Evolutionary conservation across 2,329 filamentous ascomycete species (phyloP).

Genomic region (Ustulina deusta): DNA sequence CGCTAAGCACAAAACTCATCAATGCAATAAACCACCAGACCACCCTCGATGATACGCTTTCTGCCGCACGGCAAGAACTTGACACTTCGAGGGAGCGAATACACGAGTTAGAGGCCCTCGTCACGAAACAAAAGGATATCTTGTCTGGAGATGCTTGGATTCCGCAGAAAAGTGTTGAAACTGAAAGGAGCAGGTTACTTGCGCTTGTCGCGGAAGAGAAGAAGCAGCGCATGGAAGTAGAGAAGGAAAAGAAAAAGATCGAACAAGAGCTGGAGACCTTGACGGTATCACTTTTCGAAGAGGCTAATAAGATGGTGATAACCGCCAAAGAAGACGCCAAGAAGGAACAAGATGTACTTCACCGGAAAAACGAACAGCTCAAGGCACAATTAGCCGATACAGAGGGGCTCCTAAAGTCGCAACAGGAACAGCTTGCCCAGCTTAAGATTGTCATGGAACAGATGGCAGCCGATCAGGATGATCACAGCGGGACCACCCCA

Average conservation of each 20-base stretch:
- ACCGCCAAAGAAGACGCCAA: constrained; percentile 90
- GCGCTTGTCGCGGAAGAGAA: constrained; percentile 73
- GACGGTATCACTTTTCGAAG: constrained; percentile 94
- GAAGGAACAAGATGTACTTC: constrained; percentile 81
- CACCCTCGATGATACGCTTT: constrained; percentile 86
- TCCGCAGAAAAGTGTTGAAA: constrained; percentile 78
- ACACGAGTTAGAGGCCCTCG: constrained; percentile 72
- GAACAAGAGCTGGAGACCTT: constrained; percentile 92
- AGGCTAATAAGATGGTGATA: constrained; percentile 98
- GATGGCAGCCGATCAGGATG: constrained; percentile 79
- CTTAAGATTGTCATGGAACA: constrained; percentile 93
- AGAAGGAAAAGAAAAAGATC: constrained; percentile 87
- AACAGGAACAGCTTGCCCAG: constrained; percentile 92
- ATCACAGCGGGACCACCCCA: constrained; percentile 79
- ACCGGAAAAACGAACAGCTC: constrained; percentile 89
- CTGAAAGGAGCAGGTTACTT: constrained; percentile 72
- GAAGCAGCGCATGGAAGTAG: constrained; percentile 71
- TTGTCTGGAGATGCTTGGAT: constrained; percentile 81
- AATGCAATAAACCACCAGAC: constrained; percentile 98
- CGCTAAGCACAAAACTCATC: constrained; percentile 93
- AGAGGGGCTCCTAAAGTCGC: constrained; percentile 84
- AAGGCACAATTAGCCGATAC: constrained; percentile 87
- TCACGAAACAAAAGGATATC: constrained; percentile 77
- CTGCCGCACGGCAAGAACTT: constrained; percentile 84
- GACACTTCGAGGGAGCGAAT: constrained; percentile 77